Evolutionary conservation across 441 rosid species (phyloP).

Genomic region (Croton laevigatus): DNA sequence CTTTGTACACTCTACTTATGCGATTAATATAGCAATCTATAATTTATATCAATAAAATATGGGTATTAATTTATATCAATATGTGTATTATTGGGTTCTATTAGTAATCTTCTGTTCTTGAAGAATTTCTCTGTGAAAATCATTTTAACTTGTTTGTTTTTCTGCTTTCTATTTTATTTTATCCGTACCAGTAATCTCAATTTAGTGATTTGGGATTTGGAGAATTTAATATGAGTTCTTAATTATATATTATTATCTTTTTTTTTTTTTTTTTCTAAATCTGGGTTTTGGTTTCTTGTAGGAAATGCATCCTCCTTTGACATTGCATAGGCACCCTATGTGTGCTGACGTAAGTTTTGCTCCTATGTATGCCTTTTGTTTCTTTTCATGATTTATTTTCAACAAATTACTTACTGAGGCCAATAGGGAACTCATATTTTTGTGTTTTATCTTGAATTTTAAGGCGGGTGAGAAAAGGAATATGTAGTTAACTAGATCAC

Average conservation of each 20-base stretch:
- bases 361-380: background rate
- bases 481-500: background rate
- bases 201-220: background rate
- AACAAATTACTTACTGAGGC: background rate
- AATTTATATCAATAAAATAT: too few species aligned
- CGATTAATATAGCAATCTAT: too few species aligned
- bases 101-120: background rate
- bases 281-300: background rate
- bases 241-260: background rate
- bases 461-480: background rate
- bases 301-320: slow-evolving; percentile 92
- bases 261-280: too few species aligned
- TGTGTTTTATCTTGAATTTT: background rate
- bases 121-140: background rate
- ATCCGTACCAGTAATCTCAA: background rate
- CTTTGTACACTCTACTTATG: background rate
- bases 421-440: background rate
- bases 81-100: background rate
- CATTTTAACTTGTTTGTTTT: background rate
- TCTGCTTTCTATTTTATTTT: background rate
- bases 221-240: background rate
- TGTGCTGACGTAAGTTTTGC: slow-evolving; percentile 67
- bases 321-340: slow-evolving; percentile 89
- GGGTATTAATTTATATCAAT: background rate
- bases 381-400: slow-evolving; percentile 1